Conservation (phyloP, 2,329 filamentous ascomycete species). For the Falciphora oryzae region DNA sequence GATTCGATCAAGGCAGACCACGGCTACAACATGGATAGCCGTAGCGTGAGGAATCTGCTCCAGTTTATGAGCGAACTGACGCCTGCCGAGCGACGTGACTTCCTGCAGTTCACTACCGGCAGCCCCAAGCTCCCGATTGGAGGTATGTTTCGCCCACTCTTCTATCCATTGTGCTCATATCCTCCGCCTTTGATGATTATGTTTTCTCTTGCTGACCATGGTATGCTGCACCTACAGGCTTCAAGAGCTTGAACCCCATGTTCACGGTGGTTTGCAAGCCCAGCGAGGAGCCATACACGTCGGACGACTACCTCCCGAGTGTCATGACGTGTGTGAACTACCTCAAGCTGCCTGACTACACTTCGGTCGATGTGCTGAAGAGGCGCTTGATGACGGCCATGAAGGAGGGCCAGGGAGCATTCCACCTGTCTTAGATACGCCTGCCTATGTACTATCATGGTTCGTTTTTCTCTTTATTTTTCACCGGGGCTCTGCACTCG, state of each 20-base stretch:
- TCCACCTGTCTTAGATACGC: conserved; percentile 72
- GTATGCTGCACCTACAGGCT: conserved; percentile 51
- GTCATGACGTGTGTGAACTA: conserved; percentile 99
- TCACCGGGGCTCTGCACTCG: neutral
- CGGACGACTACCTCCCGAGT: conserved; percentile 97
- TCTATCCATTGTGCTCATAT: conserved; percentile 1
- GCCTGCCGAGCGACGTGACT: conserved; percentile 73
- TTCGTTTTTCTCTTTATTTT: neutral
- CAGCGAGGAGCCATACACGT: conserved; percentile 87
- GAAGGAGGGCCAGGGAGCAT: conserved; percentile 92
- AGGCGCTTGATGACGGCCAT: conserved; percentile 80
- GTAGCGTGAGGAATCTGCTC: conserved; percentile 85
- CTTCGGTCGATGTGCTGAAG: conserved; percentile 66
- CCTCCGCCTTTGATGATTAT: too few species aligned
- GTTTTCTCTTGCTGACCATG: conserved; percentile 26
- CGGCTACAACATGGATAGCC: conserved; percentile 97
- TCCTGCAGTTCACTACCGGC: conserved; percentile 95
- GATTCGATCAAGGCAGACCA: conserved; percentile 99
- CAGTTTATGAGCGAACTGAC: conserved; percentile 90
- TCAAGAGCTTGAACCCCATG: conserved; percentile 95
- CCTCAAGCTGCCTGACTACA: conserved; percentile 95
- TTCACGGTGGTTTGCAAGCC: conserved; percentile 99
- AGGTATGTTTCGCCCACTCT: conserved; percentile 52
- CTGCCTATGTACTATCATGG: neutral
- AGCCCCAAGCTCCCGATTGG: conserved; percentile 98